These are phyloP conservation scores for Morella rubra DNA, from an alignment of 306 rosid species.

Conservation along the genomic window DNA sequence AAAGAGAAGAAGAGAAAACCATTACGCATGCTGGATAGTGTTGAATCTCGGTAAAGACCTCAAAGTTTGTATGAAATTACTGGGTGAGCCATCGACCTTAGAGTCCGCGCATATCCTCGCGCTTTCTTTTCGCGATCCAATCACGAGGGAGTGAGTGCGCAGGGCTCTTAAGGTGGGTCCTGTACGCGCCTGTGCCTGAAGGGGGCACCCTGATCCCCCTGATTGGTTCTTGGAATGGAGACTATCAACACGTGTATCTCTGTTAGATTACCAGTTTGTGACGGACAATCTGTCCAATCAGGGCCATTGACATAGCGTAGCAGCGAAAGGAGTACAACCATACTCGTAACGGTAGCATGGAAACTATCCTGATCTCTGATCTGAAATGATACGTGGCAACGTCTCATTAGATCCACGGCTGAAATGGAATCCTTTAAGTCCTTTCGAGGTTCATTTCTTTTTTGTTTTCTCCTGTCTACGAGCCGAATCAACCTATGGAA, in stretches of 20 bases:
- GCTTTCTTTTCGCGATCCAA: conserved; percentile 32
- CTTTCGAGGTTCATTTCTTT: too few relatives aligned
- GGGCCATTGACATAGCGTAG: background rate
- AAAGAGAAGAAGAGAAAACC: conserved; percentile 37
- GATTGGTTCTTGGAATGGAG: conserved; percentile 14
- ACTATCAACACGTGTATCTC: conserved; percentile 20
- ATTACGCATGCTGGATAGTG: conserved; percentile 21
- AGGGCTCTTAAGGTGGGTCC: conserved; percentile 8
- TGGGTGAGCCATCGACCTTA: conserved; percentile 22
- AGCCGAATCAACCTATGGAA: too few relatives aligned
- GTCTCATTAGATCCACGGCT: too few relatives aligned
- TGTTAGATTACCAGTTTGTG: background rate
- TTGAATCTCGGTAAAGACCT: conserved; percentile 37
- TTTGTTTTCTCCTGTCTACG: too few relatives aligned
- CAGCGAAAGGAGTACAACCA: background rate
- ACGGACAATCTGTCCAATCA: background rate
- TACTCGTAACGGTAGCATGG: background rate
- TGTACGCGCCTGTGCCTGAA: conserved; percentile 24
- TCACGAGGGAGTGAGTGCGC: conserved; percentile 26
- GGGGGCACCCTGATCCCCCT: conserved; percentile 14
- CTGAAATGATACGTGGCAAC: too few relatives aligned
- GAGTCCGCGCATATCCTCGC: conserved; percentile 28
- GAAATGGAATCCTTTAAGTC: too few relatives aligned
- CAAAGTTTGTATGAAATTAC: conserved; percentile 12
- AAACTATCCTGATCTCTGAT: too few relatives aligned